phyloP scores from a whole-genome alignment of 805 yeast species.

The Yamadazyma ubonensis region DNA sequence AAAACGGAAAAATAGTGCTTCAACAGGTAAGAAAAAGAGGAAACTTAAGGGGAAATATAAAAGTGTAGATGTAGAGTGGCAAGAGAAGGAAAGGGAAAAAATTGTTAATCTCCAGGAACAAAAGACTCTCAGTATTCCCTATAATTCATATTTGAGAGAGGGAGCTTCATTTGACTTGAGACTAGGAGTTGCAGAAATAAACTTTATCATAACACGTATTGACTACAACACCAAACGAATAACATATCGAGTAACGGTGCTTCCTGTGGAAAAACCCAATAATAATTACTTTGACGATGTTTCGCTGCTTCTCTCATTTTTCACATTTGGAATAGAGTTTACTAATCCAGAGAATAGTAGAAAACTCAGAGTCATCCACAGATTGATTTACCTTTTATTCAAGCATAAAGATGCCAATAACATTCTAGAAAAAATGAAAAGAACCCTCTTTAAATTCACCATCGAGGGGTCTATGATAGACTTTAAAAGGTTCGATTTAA shows the following conservation, averaged over 20 bases:
- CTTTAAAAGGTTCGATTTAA: constrained; percentile 35
- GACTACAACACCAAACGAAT: constrained; percentile 15
- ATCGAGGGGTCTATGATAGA: constrained; percentile 32
- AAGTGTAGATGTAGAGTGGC: background rate
- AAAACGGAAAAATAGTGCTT: constrained; percentile 20
- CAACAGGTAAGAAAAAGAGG: constrained; percentile 20
- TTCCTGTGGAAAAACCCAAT: constrained; percentile 2
- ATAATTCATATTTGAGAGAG: constrained; percentile 21
- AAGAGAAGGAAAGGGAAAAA: constrained; percentile 7
- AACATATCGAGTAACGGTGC: constrained; percentile 6
- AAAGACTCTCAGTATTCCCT: constrained; percentile 14
- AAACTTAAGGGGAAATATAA: background rate
- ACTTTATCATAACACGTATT: constrained; percentile 22
- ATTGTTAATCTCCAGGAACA: constrained; percentile 6
- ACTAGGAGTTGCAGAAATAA: constrained; percentile 10
- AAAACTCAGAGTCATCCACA: constrained; percentile 3
- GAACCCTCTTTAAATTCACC: constrained; percentile 16
- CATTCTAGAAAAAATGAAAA: constrained; percentile 7
- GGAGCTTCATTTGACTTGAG: constrained; percentile 23
- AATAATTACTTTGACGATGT: constrained; percentile 5
- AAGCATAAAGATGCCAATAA: constrained; percentile 4
- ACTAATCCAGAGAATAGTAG: constrained; percentile 1
- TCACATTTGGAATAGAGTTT: constrained; percentile 2
- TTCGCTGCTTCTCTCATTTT: constrained; percentile 1
- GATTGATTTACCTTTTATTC: constrained; percentile 2